Evolutionary conservation across 495 filamentous ascomycete species (phyloP), one percentile per base, ranked within the genome.

Genomic region (Trypethelium eluteriae): DNA sequence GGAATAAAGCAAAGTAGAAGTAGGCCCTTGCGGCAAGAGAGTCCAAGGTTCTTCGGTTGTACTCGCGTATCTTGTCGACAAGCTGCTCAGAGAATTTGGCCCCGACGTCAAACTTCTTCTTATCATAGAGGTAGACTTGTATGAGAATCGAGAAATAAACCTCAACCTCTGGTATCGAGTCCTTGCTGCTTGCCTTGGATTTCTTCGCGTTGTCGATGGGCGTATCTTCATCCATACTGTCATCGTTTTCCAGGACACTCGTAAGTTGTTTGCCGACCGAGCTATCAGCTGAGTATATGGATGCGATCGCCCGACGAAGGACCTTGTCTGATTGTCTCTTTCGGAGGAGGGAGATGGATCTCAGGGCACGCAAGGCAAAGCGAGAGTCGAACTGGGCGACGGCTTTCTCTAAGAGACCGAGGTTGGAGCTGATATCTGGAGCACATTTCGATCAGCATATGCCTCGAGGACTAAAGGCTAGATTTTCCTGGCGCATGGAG

Each of bases 1-100:
- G 89, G 81, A 97, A 97, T 65, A 98, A 80, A 59, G 89, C 90
- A 77, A 91, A 96, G 81, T 98, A 98, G 78, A 96, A 98, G 83
- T 98, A 98, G 65, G 94, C 91, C 74, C 93, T 92, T 49, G 94
- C 92, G 62, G 92, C 91, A 38, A 98, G 86, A 53, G 92, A 90
- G 74, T 98, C 94, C 67, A 98, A 80, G 16, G 94, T 96, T 65
- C 94, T 88, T 63, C 94, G 92, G 81, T 98, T 98, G 68, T 94
- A 80, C 41, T 86, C 81, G 69, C 96, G 93, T 73, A 98, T 85
- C 71, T 86, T 88, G 73, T 92, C 89, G 64, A 92, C 88, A 50
- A 97, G 81, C 68, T 83, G 82, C 32, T 81, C 83, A 38, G 93
- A 97, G 79, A 98, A 96, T 63, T 88, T 82, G 70, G 89, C 86